A percentile compares a stretch with the other conserved stretches of the same genome.
phyloP scores from a whole-genome alignment of 1,139 yeast species.

The Pneumocystis sp. region DNA sequence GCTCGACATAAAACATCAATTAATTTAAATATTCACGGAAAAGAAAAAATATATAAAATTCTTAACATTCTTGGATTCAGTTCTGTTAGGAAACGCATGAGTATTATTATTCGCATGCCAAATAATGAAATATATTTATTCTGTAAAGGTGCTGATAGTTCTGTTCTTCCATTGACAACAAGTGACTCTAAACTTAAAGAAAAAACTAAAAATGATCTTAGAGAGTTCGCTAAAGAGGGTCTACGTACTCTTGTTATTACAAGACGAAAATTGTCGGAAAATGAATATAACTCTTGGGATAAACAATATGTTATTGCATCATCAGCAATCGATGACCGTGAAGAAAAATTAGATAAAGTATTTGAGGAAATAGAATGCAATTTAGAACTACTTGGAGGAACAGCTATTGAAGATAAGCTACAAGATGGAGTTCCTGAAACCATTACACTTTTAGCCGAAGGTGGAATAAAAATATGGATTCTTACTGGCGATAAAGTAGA shows the following conservation, averaged over 20 bases:
- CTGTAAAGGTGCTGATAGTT: slow-evolving; percentile 91
- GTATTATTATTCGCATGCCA: slow-evolving; percentile 64
- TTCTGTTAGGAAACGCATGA: slow-evolving; percentile 91
- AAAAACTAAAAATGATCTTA: slow-evolving; percentile 70
- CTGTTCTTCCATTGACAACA: slow-evolving; percentile 41
- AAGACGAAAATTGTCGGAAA: slow-evolving; percentile 51
- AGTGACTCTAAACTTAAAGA: slow-evolving; percentile 40
- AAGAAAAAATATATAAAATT: slow-evolving; percentile 52
- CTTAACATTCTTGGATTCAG: slow-evolving; percentile 72
- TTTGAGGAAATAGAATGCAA: slow-evolving; percentile 70
- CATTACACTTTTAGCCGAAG: slow-evolving; percentile 65
- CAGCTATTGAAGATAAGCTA: slow-evolving; percentile 91
- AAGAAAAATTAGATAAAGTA: slow-evolving; percentile 57
- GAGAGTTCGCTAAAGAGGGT: slow-evolving; percentile 92
- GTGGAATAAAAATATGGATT: slow-evolving; percentile 95
- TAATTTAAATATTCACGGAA: slow-evolving; percentile 60
- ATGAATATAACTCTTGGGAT: slow-evolving; percentile 54
- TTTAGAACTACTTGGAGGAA: slow-evolving; percentile 70
- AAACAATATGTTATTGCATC: slow-evolving; percentile 54
- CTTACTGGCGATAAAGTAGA: slow-evolving; percentile 95
- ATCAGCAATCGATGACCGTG: slow-evolving; percentile 62
- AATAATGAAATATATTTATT: slow-evolving; percentile 42
- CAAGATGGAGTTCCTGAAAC: slow-evolving; percentile 96
- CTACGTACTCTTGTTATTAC: slow-evolving; percentile 89
- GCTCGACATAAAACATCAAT: slow-evolving; percentile 62